Conservation (phyloP, 768 basidiomycete genomes). For the Tremella mesenterica region DNA sequence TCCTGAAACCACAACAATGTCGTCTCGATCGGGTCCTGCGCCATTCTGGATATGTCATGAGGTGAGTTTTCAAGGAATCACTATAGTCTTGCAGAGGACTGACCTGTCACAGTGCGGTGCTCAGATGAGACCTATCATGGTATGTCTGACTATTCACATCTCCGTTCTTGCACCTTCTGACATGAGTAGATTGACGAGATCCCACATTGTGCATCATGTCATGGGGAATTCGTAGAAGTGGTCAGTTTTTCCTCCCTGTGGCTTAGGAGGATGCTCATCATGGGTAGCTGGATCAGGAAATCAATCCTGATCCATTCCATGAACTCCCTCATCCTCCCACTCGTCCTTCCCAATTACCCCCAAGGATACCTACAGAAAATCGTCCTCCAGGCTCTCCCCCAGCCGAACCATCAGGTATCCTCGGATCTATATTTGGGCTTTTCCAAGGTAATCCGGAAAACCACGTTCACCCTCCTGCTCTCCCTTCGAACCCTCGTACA, state of each 20-base stretch:
- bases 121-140: conserved; percentile 83
- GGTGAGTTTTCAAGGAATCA: conserved; percentile 9
- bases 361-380: not conserved
- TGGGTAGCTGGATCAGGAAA: conserved; percentile 20
- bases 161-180: not conserved
- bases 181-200: conserved; percentile 15
- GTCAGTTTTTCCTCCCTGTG: conserved; percentile 40
- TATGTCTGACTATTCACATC: conserved; percentile 40
- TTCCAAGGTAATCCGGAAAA: conserved; percentile 13
- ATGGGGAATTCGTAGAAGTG: conserved; percentile 73
- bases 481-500: not conserved
- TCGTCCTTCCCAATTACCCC: conserved; percentile 10
- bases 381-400: not conserved
- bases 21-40: not conserved
- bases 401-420: conserved; percentile 6
- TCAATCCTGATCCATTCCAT: conserved; percentile 30
- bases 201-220: conserved; percentile 73
- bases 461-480: not conserved
- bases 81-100: not conserved
- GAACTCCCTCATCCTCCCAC: conserved; percentile 28
- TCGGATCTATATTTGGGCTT: conserved; percentile 15
- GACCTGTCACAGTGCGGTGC: conserved; percentile 59
- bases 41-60: conserved; percentile 41
- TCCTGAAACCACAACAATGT: no score
- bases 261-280: not conserved